phyloP scores from a whole-genome alignment of 2,329 filamentous ascomycete genomes.

The Chaetothyriales sp. region DNA sequence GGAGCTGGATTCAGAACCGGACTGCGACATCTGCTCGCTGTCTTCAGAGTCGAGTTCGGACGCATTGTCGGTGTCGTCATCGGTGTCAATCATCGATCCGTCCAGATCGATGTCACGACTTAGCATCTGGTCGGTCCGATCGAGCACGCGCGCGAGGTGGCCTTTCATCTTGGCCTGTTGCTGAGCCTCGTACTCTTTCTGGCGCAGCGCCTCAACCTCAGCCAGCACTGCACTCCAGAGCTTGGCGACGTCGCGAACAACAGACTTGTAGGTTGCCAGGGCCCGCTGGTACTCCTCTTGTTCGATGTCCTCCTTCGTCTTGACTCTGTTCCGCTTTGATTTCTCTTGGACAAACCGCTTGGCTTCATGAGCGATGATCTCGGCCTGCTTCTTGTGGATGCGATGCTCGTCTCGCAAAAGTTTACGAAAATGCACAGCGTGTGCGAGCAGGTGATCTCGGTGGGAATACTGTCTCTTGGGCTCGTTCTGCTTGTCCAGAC shows the following conservation, averaged over 20 bases:
- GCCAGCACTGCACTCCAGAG: conserved; percentile 46
- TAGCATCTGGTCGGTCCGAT: conserved; percentile 46
- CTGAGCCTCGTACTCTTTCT: conserved; percentile 48
- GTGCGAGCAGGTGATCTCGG: conserved; percentile 68
- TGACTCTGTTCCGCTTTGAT: conserved; percentile 30
- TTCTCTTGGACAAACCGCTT: conserved; percentile 50
- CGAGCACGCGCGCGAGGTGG: conserved; percentile 38
- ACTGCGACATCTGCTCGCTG: conserved; percentile 35
- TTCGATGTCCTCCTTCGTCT: conserved; percentile 56
- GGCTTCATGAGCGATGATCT: conserved; percentile 16
- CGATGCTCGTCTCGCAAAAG: conserved; percentile 66
- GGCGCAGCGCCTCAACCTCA: conserved; percentile 44
- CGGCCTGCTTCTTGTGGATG: conserved; percentile 36
- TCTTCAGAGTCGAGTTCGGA: conserved; percentile 16
- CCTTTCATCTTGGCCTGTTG: conserved; percentile 39
- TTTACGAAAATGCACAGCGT: conserved; percentile 66
- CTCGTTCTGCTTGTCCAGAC: conserved; percentile 60
- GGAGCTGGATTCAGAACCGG: conserved; percentile 29
- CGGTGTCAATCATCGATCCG: conserved; percentile 10
- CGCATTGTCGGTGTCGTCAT: conserved; percentile 24
- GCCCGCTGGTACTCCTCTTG: conserved; percentile 59
- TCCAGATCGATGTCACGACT: conserved; percentile 19
- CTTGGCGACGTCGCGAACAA: conserved; percentile 51
- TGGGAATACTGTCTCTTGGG: conserved; percentile 73
- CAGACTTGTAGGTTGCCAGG: conserved; percentile 55